A percentile compares a stretch with the other conserved stretches of the same genome.
phyloP scores from a whole-genome alignment of 805 yeast species.

The Saccharomyces cerevisiae region DNA sequence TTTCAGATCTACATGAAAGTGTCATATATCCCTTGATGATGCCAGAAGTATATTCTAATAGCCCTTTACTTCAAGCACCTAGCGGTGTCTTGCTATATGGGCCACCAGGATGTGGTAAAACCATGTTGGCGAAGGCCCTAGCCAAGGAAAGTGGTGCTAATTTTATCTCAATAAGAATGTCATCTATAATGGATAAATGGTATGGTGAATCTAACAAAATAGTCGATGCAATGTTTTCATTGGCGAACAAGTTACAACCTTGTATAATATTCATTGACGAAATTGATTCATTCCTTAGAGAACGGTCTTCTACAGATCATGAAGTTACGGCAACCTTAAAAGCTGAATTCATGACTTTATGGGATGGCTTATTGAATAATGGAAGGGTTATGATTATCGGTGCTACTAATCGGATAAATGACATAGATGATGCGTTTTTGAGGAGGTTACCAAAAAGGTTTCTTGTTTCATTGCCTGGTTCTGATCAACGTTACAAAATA shows the following conservation, averaged over 20 bases:
- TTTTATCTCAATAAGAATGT: constrained; percentile 85
- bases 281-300: constrained; percentile 88
- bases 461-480: constrained; percentile 64
- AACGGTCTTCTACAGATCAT: constrained; percentile 76
- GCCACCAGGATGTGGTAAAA: constrained; percentile 97
- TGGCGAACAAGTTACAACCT: constrained; percentile 85
- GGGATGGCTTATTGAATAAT: constrained; percentile 83
- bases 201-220: constrained; percentile 93
- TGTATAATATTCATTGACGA: constrained; percentile 94
- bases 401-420: constrained; percentile 88
- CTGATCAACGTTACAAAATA: constrained; percentile 60
- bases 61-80: constrained; percentile 78
- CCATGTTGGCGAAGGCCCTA: constrained; percentile 92
- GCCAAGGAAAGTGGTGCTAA: constrained; percentile 89
- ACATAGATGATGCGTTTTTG: constrained; percentile 85
- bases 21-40: constrained; percentile 77
- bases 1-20: constrained; percentile 79
- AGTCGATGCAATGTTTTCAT: constrained; percentile 83
- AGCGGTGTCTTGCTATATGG: constrained; percentile 90
- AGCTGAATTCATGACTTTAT: constrained; percentile 94
- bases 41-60: constrained; percentile 67
- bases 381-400: constrained; percentile 85
- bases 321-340: constrained; percentile 92
- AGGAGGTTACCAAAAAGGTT: constrained; percentile 90
- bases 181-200: constrained; percentile 94